Conservation (phyloP, 495 filamentous ascomycete species). For the Neurospora africana region DNA sequence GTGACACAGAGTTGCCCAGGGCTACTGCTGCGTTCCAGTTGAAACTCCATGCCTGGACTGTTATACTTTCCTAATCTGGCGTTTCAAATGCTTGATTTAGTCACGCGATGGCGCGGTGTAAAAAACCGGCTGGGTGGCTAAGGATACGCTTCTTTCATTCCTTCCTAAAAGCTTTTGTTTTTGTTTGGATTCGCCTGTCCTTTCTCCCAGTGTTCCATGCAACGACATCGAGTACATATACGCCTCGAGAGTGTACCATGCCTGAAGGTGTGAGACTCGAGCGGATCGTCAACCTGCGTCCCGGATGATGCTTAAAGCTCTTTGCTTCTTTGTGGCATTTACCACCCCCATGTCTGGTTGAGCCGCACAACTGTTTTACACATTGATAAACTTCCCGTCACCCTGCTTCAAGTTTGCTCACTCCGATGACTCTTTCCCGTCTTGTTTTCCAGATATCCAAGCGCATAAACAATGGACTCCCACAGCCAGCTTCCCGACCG, state of each 20-base stretch:
- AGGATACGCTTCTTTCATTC: not conserved
- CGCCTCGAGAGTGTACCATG: not conserved
- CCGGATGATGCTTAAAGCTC: constrained; percentile 20
- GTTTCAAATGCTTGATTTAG: not conserved
- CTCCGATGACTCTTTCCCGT: not conserved
- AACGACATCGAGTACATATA: not conserved
- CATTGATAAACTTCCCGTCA: not conserved
- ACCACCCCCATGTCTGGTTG: not conserved
- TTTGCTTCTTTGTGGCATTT: not conserved
- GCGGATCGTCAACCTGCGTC: constrained; percentile 45
- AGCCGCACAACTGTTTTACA: not conserved
- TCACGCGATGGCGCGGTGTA: not conserved
- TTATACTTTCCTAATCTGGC: not conserved
- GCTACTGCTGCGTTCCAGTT: not conserved
- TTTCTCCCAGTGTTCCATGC: not conserved
- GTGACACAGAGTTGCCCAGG: not conserved
- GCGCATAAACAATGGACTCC: not conserved
- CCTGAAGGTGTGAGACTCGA: constrained; percentile 23
- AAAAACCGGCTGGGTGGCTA: not conserved
- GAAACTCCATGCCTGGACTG: not conserved
- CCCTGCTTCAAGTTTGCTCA: not conserved
- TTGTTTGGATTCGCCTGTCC: not conserved
- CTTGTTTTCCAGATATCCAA: not conserved
- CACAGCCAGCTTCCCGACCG: not conserved
- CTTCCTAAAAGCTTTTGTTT: not conserved